Base-by-base conservation (phyloP, 257 asterid species). In the Nemophila menziesii region DNA sequence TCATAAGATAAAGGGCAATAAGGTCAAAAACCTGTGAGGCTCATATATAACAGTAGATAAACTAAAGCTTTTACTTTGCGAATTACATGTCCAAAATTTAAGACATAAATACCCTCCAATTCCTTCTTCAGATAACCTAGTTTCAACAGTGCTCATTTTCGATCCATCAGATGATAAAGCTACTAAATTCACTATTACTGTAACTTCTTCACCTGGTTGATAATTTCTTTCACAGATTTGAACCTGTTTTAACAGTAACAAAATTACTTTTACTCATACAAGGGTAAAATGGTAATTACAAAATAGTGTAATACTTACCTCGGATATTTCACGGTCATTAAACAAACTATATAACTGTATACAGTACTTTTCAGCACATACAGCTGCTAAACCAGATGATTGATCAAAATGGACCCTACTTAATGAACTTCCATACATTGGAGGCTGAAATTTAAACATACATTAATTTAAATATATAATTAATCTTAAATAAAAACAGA, bases 11-110 rank as follows among this genome's bases (percentile, higher is more conserved):
- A 48, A 59, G 12, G 60, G 48, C 34, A 42, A n/a, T n/a, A n/a
- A n/a, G n/a, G n/a, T n/a, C n/a, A n/a, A n/a, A n/a, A 56, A 85
- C 96, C 99, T 81, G 87, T 90, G 96, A 17, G 96, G 99, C 64
- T 90, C 96, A 63, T 90, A 85, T 66, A 90, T 74, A 45, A 90
- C 79, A 11, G 99, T 90, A 38, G 94, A 74, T 69, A 90, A 69
- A 63, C 74, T 68, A 63, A 81, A 71, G 59, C 64, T 73, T 62
- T 79, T 85, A 54, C 52, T 71, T 66, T 68, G 82, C 26, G 76
- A 50, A 62, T 63, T 68, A 62, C 79, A 60, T 38, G 75, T 63
- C 96, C 94, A 90, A 67, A 90, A 85, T 64, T 79, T 90, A 11
- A 90, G 80, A 64, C 89, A 64, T 58, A 79, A 75, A 54, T 84